Conservation (phyloP, 2,329 filamentous ascomycete species). For the Xylaria sp. region DNA sequence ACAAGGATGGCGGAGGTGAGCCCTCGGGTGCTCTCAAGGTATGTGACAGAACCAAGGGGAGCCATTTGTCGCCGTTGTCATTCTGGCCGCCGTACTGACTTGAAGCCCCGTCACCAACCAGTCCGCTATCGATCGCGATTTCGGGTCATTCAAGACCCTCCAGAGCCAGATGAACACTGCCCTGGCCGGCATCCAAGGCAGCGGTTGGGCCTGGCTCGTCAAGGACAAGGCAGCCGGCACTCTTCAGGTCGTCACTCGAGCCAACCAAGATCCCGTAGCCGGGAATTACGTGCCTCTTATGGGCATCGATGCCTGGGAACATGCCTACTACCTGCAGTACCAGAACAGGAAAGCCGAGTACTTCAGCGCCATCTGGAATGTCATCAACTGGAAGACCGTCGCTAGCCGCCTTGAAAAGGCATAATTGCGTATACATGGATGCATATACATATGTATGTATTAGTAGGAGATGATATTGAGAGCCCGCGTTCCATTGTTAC, state of each 20-base stretch:
- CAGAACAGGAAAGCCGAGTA: conserved; percentile 87
- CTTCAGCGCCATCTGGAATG: conserved; percentile 82
- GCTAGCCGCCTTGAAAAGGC: conserved; percentile 48
- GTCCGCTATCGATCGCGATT: conserved; percentile 64
- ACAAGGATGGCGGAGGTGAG: conserved; percentile 57
- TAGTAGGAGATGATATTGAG: conserved; percentile 8
- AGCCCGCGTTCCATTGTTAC: neutral
- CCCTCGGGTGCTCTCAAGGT: conserved; percentile 59
- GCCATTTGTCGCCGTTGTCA: neutral
- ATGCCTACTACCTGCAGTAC: conserved; percentile 72
- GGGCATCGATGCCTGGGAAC: conserved; percentile 74
- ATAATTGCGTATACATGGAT: conserved; percentile 23
- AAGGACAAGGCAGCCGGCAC: conserved; percentile 61
- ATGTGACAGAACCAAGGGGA: neutral
- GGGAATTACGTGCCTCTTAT: conserved; percentile 63
- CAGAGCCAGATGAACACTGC: conserved; percentile 64
- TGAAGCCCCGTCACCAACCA: conserved; percentile 48
- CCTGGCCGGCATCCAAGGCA: conserved; percentile 70
- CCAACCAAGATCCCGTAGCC: conserved; percentile 71
- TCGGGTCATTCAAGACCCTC: conserved; percentile 66
- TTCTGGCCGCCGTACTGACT: conserved; percentile 8
- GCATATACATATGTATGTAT: neutral
- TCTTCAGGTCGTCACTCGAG: conserved; percentile 69
- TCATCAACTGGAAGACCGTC: conserved; percentile 74
- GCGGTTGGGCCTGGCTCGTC: conserved; percentile 76